These are phyloP conservation scores for Podospora appendiculata DNA, from an alignment of 495 filamentous ascomycete species.

Conservation along the genomic window DNA sequence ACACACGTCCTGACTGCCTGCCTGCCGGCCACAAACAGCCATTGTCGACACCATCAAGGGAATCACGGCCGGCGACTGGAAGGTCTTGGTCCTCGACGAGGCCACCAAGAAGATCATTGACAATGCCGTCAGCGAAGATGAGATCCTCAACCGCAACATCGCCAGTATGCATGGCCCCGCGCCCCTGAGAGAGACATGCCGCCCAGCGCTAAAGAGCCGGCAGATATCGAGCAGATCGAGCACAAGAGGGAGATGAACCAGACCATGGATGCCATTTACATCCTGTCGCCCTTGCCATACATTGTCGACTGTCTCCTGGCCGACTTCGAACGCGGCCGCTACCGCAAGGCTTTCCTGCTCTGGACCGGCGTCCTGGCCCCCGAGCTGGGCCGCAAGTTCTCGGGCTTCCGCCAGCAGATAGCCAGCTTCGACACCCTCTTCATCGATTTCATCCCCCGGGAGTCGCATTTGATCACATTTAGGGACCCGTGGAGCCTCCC, in stretches of 20 bases:
- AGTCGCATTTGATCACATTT: slow-evolving; percentile 87
- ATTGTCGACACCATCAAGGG: slow-evolving; percentile 47
- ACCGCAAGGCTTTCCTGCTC: slow-evolving; percentile 65
- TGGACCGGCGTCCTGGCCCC: slow-evolving; percentile 59
- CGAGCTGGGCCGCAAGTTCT: slow-evolving; percentile 34
- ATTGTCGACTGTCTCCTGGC: slow-evolving; percentile 90
- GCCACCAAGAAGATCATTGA: slow-evolving; percentile 71
- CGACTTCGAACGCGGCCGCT: slow-evolving; percentile 77
- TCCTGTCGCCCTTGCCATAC: slow-evolving; percentile 75
- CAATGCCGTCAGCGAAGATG: slow-evolving; percentile 84
- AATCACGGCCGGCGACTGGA: slow-evolving; percentile 64
- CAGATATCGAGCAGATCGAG: slow-evolving; percentile 90
- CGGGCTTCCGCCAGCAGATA: slow-evolving; percentile 61
- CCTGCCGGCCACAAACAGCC: slow-evolving; percentile 1
- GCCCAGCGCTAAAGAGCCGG: slow-evolving; percentile 11
- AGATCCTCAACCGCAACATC: slow-evolving; percentile 90
- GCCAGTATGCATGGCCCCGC: slow-evolving; percentile 57
- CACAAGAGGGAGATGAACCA: slow-evolving; percentile 68
- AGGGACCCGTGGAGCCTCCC: slow-evolving; percentile 93
- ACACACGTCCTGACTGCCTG: background rate
- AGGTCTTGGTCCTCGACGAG: slow-evolving; percentile 84
- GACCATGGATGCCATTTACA: slow-evolving; percentile 88
- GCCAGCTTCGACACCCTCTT: slow-evolving; percentile 64
- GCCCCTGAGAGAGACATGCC: background rate
- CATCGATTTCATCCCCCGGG: slow-evolving; percentile 80